phyloP scores from a whole-genome alignment of 2,329 filamentous ascomycete species.

The Microdochium paspali region DNA sequence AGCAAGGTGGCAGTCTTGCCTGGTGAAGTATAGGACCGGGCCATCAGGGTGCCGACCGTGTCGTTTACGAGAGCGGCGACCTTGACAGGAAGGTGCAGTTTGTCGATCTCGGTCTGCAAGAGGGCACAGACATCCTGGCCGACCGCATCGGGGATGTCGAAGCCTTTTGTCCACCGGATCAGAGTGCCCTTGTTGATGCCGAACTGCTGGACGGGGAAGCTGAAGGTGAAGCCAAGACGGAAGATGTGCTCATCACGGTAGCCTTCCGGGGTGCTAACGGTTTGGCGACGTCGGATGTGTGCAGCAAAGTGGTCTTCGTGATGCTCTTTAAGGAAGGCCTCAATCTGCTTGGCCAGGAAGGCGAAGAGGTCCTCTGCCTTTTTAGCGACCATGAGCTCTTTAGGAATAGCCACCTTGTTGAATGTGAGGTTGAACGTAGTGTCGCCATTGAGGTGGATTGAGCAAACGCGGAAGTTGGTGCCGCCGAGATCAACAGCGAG shows the following conservation, averaged over 20 bases:
- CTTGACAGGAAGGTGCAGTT: slow-evolving; percentile 75
- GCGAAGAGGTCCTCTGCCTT: slow-evolving; percentile 80
- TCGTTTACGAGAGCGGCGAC: slow-evolving; percentile 97
- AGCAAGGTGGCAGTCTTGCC: slow-evolving; percentile 79
- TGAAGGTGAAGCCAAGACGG: slow-evolving; percentile 96
- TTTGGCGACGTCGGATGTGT: slow-evolving; percentile 55
- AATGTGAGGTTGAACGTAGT: slow-evolving; percentile 90
- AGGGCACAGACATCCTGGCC: slow-evolving; percentile 91
- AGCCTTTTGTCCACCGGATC: slow-evolving; percentile 97
- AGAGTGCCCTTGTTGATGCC: slow-evolving; percentile 93
- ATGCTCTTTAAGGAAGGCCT: slow-evolving; percentile 76
- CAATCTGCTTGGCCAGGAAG: slow-evolving; percentile 90
- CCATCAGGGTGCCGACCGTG: slow-evolving; percentile 96
- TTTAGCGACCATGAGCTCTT: slow-evolving; percentile 81
- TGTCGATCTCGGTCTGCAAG: slow-evolving; percentile 83
- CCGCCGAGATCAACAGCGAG: slow-evolving; percentile 96
- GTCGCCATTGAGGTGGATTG: slow-evolving; percentile 85
- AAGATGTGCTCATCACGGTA: slow-evolving; percentile 70
- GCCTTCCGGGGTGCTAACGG: slow-evolving; percentile 46
- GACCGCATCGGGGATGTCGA: slow-evolving; percentile 89
- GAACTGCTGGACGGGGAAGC: slow-evolving; percentile 87
- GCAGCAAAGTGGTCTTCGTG: slow-evolving; percentile 79
- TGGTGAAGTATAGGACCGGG: slow-evolving; percentile 86
- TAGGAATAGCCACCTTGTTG: slow-evolving; percentile 85
- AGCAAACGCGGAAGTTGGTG: slow-evolving; percentile 97